A percentile compares a stretch with the other conserved stretches of the same genome.
These are phyloP conservation scores for Setaria viridis DNA, from an alignment of 202 grass and related monocot genomes.

Conservation along the genomic window DNA sequence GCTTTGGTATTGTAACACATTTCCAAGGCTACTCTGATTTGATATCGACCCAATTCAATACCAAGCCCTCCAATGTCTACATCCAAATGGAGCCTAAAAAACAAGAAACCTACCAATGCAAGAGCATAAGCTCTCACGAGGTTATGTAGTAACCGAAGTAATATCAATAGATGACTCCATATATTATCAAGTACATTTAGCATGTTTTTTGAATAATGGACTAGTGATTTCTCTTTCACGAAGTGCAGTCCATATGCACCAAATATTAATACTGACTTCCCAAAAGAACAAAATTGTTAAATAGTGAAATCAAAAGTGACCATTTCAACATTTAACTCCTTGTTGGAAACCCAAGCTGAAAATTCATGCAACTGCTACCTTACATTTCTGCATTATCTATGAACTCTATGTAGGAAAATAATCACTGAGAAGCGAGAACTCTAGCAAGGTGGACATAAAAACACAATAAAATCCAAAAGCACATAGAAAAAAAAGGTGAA, in stretches of 20 bases:
- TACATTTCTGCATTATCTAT: background rate
- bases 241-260: background rate
- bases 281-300: background rate
- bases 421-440: background rate
- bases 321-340: background rate
- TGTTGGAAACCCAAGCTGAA: background rate
- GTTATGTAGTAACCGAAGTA: background rate
- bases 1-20: too few species aligned
- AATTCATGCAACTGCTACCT: background rate
- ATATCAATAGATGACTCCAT: background rate
- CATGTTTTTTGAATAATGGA: background rate
- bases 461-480: background rate
- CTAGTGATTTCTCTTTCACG: background rate
- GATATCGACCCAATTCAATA: too few species aligned
- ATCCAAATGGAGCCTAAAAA: background rate
- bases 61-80: too few species aligned
- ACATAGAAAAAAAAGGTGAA: background rate
- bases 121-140: conserved; percentile 3
- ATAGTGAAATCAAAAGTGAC: background rate
- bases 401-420: background rate
- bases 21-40: too few species aligned
- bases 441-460: conserved; percentile 12
- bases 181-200: background rate
- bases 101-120: background rate
- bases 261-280: background rate